Evolutionary conservation across 1,284 basidiomycete genomes (phyloP).

Genomic region (Irpex sp.): DNA sequence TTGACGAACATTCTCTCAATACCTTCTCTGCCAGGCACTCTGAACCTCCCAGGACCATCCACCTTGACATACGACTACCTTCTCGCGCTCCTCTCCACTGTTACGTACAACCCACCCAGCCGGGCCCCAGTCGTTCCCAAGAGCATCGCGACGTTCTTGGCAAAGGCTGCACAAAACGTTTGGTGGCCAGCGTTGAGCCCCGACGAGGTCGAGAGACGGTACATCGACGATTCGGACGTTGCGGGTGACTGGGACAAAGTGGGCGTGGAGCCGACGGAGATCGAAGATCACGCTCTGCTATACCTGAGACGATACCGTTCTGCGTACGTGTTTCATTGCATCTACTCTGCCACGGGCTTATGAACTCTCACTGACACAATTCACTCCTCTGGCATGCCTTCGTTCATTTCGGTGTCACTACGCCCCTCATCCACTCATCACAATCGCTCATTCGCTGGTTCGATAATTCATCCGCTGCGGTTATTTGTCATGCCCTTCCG

Average conservation of each 20-base stretch:
- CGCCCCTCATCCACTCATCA: not conserved
- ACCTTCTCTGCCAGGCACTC: conserved; percentile 61
- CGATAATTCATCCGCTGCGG: not conserved
- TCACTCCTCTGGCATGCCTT: not conserved
- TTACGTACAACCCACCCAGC: conserved; percentile 75
- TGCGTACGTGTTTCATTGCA: conserved; percentile 48
- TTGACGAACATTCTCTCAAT: conserved; percentile 76
- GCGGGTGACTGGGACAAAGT: conserved; percentile 63
- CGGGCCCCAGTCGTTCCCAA: conserved; percentile 79
- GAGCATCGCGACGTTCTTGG: conserved; percentile 61
- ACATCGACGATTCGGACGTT: conserved; percentile 76
- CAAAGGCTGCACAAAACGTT: conserved; percentile 65
- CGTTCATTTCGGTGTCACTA: conserved; percentile 1
- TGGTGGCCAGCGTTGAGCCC: conserved; percentile 96
- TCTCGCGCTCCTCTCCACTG: conserved; percentile 74
- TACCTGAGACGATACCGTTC: conserved; percentile 90
- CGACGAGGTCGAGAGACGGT: conserved; percentile 89
- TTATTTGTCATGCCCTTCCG: not conserved
- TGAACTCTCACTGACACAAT: not conserved
- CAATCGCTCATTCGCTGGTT: not conserved
- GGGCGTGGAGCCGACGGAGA: conserved; percentile 72
- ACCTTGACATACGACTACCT: conserved; percentile 86
- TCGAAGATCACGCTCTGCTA: conserved; percentile 89
- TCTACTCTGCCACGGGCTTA: not conserved
- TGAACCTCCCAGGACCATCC: conserved; percentile 88